These are phyloP conservation scores for Termitomyces sp. DNA, from an alignment of 768 basidiomycete genomes.

Conservation along the genomic window DNA sequence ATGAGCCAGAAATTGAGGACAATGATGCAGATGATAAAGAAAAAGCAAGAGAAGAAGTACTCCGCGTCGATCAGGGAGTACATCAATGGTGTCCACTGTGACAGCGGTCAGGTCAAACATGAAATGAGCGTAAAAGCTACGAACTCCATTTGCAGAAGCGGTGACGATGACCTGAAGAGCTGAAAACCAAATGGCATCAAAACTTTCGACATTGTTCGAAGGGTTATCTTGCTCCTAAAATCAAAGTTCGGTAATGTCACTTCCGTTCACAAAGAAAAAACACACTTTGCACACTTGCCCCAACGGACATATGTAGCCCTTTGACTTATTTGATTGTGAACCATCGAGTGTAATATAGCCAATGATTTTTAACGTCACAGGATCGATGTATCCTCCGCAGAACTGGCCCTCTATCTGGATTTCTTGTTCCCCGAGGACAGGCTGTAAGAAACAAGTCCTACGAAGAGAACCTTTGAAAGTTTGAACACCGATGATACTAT, in stretches of 20 bases:
- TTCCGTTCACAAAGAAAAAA: not conserved
- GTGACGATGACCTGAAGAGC: slow-evolving; percentile 82
- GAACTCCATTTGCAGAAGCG: slow-evolving; percentile 70
- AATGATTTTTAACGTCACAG: slow-evolving; percentile 40
- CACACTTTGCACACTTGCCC: slow-evolving; percentile 77
- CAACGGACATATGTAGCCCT: slow-evolving; percentile 88
- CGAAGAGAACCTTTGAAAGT: slow-evolving; percentile 84
- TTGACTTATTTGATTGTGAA: slow-evolving; percentile 26
- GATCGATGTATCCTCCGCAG: slow-evolving; percentile 82
- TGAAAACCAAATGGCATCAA: slow-evolving; percentile 83
- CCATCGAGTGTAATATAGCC: slow-evolving; percentile 29
- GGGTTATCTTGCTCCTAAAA: slow-evolving; percentile 65
- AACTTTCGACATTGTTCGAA: slow-evolving; percentile 58
- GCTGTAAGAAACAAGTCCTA: slow-evolving; percentile 52
- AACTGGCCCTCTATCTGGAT: slow-evolving; percentile 43
- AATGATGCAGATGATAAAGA: slow-evolving; percentile 79
- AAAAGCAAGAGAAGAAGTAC: slow-evolving; percentile 81
- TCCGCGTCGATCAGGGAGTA: slow-evolving; percentile 87
- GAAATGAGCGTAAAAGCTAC: slow-evolving; percentile 17
- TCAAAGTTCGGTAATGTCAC: not conserved
- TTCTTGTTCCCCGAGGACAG: slow-evolving; percentile 47
- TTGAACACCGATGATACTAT: slow-evolving; percentile 88
- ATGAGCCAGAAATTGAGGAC: slow-evolving; percentile 93
- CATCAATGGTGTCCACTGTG: slow-evolving; percentile 77
- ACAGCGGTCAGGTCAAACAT: not conserved